Base-by-base conservation (phyloP, 1,284 basidiomycete species). In the Sporisorium iseilematis-ciliati region DNA sequence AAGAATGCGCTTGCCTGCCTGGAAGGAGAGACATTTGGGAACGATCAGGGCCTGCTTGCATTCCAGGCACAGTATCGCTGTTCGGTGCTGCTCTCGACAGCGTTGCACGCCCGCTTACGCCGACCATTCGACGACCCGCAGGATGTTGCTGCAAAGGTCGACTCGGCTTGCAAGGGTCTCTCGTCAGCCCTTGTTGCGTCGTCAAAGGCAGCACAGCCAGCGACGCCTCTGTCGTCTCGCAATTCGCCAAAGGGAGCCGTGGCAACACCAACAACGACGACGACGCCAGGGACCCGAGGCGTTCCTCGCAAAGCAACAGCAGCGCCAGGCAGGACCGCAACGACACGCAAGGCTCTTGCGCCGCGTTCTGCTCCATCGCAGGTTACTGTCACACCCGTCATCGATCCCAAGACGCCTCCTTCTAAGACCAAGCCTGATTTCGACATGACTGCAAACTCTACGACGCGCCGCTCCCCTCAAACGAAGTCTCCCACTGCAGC, bases 11-110 rank as follows among this genome's bases (percentile, higher is more conserved):
- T 54, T 12, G 51, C 64, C 14, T 66, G 73, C 42, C 52, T 72
- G 21, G 70, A 65, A 18, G 20, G 29, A 3, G 7, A 35, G 4
- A 12, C 26, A 6, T 38, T 59, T 7, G 72, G n/a, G 8, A 25
- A 45, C 6, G 77, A 79, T 43, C 21, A 54, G n/a, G 71, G 65
- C 1, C 49, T 78, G 29, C 33, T 10, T 12, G 54, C 46, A 2
- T 75, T 67, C 64, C 41, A 26, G 14, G 12, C 69, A 12, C 77
- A 77, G 49, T 80, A 78, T 50, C 57, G 57, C 25, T 70, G 70
- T 57, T 64, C 64, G 8, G 29, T 67, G 6, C 48, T 70, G 31
- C 53, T 76, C 6, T 53, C 57, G 20, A 33, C 56, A 18, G 69
- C 69, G 10, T 48, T 76, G 31, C 58, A 63, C 21, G 20, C 42